phyloP scores from a whole-genome alignment of 495 filamentous ascomycete genomes.

The Xylaria flabelliformis region DNA sequence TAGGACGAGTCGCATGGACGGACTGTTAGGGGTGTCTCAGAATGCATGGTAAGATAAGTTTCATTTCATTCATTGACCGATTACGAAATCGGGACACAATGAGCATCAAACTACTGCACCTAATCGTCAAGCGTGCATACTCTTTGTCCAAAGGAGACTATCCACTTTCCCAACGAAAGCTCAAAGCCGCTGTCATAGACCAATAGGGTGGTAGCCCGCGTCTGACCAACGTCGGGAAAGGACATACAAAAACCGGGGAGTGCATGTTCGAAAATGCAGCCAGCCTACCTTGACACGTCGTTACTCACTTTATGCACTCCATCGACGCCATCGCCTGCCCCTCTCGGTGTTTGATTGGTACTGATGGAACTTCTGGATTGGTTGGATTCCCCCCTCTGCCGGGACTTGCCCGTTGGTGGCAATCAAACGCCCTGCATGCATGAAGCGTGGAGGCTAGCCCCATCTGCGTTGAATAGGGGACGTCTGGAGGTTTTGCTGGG shows the following conservation, averaged over 20 bases:
- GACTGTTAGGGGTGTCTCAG: background rate
- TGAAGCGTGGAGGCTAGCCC: slow-evolving; percentile 3
- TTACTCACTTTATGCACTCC: background rate
- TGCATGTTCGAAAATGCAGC: slow-evolving; percentile 13
- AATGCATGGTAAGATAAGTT: background rate
- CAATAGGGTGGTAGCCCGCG: background rate
- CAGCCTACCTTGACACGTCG: slow-evolving; percentile 25
- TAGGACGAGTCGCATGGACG: background rate
- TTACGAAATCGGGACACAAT: background rate
- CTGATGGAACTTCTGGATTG: background rate
- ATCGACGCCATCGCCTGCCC: background rate
- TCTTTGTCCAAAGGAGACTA: no score
- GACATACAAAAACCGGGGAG: slow-evolving; percentile 14
- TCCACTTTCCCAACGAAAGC: background rate
- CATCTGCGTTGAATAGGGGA: slow-evolving; percentile 15
- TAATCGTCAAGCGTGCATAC: background rate
- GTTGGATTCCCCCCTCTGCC: background rate
- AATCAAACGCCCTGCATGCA: slow-evolving; percentile 25
- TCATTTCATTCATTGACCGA: background rate
- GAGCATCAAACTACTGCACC: background rate
- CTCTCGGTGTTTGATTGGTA: slow-evolving; percentile 2
- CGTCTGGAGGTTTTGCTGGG: background rate
- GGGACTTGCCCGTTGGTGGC: background rate
- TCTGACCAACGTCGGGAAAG: background rate
- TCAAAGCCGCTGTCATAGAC: background rate